Evolutionary conservation across 2,329 filamentous ascomycete genomes (phyloP).

Genomic region (Fusarium floridanum): DNA sequence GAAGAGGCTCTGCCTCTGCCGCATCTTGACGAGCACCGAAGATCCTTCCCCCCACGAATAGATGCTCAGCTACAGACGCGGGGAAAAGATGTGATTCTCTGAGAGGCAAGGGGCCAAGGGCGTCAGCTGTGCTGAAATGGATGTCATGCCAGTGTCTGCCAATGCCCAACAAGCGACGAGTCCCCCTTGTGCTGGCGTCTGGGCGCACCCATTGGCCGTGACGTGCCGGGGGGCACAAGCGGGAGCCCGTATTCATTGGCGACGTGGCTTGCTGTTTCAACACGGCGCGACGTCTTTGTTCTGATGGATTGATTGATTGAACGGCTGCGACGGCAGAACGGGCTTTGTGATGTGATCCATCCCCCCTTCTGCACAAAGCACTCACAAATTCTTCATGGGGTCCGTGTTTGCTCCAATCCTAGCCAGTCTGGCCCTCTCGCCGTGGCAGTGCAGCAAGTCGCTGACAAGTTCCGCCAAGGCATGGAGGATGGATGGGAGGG

Average conservation of each 20-base stretch:
- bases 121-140: slow-evolving; percentile 1
- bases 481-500: slow-evolving; percentile 5
- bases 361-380: slow-evolving; percentile 20
- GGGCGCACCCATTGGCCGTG: slow-evolving; percentile 31
- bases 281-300: slow-evolving; percentile 9
- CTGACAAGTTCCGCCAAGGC: slow-evolving; percentile 28
- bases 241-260: slow-evolving; percentile 39
- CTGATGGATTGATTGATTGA: slow-evolving; percentile 23
- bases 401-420: slow-evolving; percentile 26
- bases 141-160: background rate
- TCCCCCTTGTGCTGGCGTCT: slow-evolving; percentile 27
- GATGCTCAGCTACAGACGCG: slow-evolving; percentile 19
- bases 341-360: slow-evolving; percentile 18
- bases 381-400: background rate
- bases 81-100: slow-evolving; percentile 17
- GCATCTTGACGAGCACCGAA: slow-evolving; percentile 11
- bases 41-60: slow-evolving; percentile 25
- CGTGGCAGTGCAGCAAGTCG: slow-evolving; percentile 14
- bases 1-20: slow-evolving; percentile 32
- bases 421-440: background rate
- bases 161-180: slow-evolving; percentile 16
- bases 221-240: slow-evolving; percentile 17
- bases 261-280: slow-evolving; percentile 36
- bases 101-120: slow-evolving; percentile 6
- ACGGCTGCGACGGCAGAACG: slow-evolving; percentile 9